Evolutionary conservation across 2,329 filamentous ascomycete genomes (phyloP).

Genomic region (Chrysosporium queenslandicum): DNA sequence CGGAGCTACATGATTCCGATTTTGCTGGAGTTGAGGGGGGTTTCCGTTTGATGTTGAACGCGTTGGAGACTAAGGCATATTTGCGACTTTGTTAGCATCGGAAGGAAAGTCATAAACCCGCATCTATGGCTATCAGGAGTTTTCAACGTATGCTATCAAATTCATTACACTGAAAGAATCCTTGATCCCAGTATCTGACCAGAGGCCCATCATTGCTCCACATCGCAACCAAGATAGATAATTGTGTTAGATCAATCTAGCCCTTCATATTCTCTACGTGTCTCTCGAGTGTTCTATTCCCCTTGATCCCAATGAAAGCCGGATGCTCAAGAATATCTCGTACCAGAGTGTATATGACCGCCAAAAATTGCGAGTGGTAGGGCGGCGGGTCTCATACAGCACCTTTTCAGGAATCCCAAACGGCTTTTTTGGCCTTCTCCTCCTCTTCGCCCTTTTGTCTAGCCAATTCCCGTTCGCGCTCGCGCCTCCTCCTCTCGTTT

Average conservation of each 20-base stretch:
- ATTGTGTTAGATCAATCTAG: background rate
- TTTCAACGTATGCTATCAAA: background rate
- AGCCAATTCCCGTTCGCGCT: slow-evolving; percentile 60
- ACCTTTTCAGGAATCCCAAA: slow-evolving; percentile 62
- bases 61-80: too few relatives aligned
- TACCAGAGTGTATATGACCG: background rate
- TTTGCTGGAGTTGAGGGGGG: background rate
- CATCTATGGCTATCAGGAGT: background rate
- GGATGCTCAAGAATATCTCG: background rate
- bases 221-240: background rate
- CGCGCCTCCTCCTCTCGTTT: slow-evolving; percentile 68
- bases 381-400: slow-evolving; percentile 25
- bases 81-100: too few relatives aligned
- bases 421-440: slow-evolving; percentile 66
- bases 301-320: too few relatives aligned
- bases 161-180: background rate
- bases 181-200: background rate
- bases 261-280: background rate
- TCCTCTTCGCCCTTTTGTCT: slow-evolving; percentile 52
- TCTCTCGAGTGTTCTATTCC: too few relatives aligned
- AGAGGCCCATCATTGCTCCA: background rate
- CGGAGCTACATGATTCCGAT: background rate
- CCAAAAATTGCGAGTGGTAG: background rate
- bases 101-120: too few relatives aligned
- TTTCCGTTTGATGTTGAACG: background rate